Evolutionary conservation across 2,329 filamentous ascomycete genomes (phyloP).

Genomic region (Lachnellula arida): DNA sequence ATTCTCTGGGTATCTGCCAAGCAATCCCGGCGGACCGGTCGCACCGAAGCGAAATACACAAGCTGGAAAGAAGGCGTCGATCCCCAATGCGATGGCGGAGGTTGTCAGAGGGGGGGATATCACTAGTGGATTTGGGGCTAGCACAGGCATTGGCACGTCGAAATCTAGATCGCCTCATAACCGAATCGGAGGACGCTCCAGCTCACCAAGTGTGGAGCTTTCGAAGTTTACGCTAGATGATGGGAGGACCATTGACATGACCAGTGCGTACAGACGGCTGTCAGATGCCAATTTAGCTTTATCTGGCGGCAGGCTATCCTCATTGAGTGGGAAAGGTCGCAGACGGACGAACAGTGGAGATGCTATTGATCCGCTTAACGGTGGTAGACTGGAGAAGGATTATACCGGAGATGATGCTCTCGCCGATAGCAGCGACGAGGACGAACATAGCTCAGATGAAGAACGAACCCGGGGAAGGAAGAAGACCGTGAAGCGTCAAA

Average conservation of each 20-base stretch:
- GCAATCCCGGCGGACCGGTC: slow-evolving; percentile 37
- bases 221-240: slow-evolving; percentile 50
- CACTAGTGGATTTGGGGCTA: slow-evolving; percentile 34
- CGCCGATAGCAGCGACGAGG: slow-evolving; percentile 32
- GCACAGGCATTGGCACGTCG: slow-evolving; percentile 15
- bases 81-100: slow-evolving; percentile 45
- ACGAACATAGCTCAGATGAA: slow-evolving; percentile 55
- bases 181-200: slow-evolving; percentile 26
- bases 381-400: slow-evolving; percentile 28
- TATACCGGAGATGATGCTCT: slow-evolving; percentile 23
- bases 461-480: slow-evolving; percentile 59
- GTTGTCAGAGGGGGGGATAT: slow-evolving; percentile 50
- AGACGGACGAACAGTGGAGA: slow-evolving; percentile 22
- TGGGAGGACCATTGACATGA: slow-evolving; percentile 60
- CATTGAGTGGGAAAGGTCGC: slow-evolving; percentile 29
- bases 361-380: slow-evolving; percentile 7
- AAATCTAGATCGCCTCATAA: slow-evolving; percentile 31
- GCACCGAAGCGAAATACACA: slow-evolving; percentile 50
- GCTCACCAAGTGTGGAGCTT: slow-evolving; percentile 31
- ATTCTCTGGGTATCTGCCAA: slow-evolving; percentile 55
- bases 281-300: slow-evolving; percentile 66
- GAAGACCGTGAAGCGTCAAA: slow-evolving; percentile 35
- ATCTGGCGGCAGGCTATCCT: slow-evolving; percentile 58
- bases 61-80: slow-evolving; percentile 36
- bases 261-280: slow-evolving; percentile 63